Conservation (phyloP, 129 eudicot species). For the Calendula officinalis region DNA sequence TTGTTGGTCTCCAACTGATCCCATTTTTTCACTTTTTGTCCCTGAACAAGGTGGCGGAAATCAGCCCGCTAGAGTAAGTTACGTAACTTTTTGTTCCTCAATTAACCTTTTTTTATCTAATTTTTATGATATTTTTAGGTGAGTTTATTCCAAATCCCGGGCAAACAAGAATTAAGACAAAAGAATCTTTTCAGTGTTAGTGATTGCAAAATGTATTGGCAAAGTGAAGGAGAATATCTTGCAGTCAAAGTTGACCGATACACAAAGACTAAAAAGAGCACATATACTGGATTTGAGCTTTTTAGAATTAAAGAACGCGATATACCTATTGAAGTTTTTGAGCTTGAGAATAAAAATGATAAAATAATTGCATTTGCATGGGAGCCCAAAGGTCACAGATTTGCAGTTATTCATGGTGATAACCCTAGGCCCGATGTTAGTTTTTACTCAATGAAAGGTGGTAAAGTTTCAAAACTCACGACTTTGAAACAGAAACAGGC, state of each 20-base stretch:
- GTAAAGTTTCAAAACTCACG: constrained; percentile 61
- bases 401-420: constrained; percentile 23
- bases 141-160: constrained; percentile 68
- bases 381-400: constrained; percentile 33
- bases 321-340: constrained; percentile 24
- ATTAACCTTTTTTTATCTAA: no score
- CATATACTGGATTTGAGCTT: constrained; percentile 20
- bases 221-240: constrained; percentile 76
- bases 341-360: constrained; percentile 23
- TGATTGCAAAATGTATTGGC: constrained; percentile 89
- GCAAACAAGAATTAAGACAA: constrained; percentile 71
- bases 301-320: constrained; percentile 21
- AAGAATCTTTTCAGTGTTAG: constrained; percentile 80
- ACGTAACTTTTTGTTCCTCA: not conserved
- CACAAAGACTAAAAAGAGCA: constrained; percentile 63
- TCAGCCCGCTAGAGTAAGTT: constrained; percentile 75
- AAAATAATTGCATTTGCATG: constrained; percentile 23
- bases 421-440: constrained; percentile 15
- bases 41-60: constrained; percentile 78
- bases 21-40: constrained; percentile 64
- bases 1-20: constrained; percentile 81
- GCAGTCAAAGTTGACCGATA: constrained; percentile 81
- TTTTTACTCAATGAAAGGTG: constrained; percentile 62
- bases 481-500: constrained; percentile 73
- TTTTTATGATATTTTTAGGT: constrained; percentile 43